phyloP scores from a whole-genome alignment of 1,284 basidiomycete species.

The Trametes polyzona region DNA sequence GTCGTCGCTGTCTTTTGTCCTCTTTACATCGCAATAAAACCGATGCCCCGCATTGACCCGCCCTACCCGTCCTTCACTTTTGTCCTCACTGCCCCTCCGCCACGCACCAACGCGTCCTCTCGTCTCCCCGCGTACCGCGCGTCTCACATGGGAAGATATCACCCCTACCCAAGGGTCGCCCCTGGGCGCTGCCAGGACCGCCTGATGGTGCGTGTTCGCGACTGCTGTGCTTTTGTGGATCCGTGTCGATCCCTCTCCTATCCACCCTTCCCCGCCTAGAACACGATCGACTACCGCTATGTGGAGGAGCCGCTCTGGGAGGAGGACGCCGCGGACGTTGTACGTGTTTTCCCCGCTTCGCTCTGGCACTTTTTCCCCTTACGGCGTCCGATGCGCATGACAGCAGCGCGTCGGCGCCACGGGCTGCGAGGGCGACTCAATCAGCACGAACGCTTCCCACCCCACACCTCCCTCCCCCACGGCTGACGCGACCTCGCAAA shows the following conservation, averaged over 20 bases:
- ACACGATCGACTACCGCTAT: constrained; percentile 10
- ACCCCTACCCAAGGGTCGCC: constrained; percentile 25
- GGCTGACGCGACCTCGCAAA: too few species aligned
- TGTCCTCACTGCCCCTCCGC: not conserved
- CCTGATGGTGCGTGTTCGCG: constrained; percentile 30
- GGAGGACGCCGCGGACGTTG: not conserved
- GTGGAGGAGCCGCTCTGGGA: not conserved
- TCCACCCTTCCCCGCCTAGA: not conserved
- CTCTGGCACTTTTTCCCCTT: not conserved
- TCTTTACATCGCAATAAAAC: constrained; percentile 5
- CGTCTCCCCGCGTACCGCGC: constrained; percentile 29
- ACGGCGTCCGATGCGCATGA: not conserved
- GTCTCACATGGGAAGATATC: constrained; percentile 25
- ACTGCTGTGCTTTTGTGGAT: not conserved
- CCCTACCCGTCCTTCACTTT: constrained; percentile 17
- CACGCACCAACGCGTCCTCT: constrained; percentile 12
- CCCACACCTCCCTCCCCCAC: too few species aligned
- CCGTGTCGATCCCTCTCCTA: not conserved
- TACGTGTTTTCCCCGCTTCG: not conserved
- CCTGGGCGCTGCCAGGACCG: constrained; percentile 15
- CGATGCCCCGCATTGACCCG: constrained; percentile 11
- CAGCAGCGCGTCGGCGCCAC: not conserved
- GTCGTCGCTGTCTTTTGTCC: not conserved
- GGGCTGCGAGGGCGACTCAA: not conserved
- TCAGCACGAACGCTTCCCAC: not conserved